Base-by-base conservation (phyloP, 257 asterid species). In the Forsythia viridissima region DNA sequence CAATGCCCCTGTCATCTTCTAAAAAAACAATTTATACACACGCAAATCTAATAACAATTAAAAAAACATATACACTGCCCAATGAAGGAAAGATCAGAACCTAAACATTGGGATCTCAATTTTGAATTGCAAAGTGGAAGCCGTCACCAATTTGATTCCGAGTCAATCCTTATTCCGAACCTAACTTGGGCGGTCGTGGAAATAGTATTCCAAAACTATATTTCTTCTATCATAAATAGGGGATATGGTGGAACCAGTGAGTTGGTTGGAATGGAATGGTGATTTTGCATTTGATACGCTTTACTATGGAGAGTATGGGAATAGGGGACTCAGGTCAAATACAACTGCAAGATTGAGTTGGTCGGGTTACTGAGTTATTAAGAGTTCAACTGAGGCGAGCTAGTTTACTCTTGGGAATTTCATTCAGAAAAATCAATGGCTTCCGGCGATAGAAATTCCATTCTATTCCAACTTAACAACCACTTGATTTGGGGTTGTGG, bases 21-120 rank as follows among this genome's bases (percentile, higher is more conserved):
- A 93, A 42, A 85, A 82, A 83, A 82, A 95, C 90, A 93, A 80
- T 52, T 84, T 92, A 74, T 96, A 93, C 82, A 97, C 99, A 21
- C 98, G 99, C 1, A 77, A 84, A 30, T 98, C 99, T 1, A 24
- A 83, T 71, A 82, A 73, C 2, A 91, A 90, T 78, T 98, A 96
- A 68, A 80, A 52, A 1, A 93, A 92, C 92, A 81, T 96, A 51
- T 96, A 92, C 96, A 96, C 98, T 5, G 97, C 99, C 18, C 98
- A 95, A 43, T 97, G 97, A 13, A 73, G 99, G 39, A 97, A 93
- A 3, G 99, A 92, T 46, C 98, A 98, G 1, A 96, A 96, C 6
- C 97, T 93, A 84, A 93, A 92, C 91, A 92, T 98, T 1, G 99
- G 99, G 0, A 96, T 96, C 65, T 96, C 99, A 3, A 88, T 93